These are phyloP conservation scores for Ordospora pajunii DNA, from an alignment of 371 early-diverging fungal genomes.

Conservation along the genomic window DNA sequence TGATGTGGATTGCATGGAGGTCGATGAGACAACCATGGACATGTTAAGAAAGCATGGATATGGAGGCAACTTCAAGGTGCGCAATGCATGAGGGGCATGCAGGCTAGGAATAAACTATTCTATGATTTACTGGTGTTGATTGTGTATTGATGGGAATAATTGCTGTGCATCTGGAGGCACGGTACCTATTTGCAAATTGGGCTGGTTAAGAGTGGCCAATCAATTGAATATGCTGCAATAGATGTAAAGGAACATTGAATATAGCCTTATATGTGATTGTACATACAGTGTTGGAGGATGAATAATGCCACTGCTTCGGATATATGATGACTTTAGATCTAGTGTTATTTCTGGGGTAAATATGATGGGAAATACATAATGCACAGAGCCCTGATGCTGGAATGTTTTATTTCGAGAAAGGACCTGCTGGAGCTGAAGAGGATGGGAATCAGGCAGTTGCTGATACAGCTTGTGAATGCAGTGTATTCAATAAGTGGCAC, in stretches of 20 bases:
- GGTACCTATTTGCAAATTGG: no score
- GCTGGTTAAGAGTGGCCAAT: no score
- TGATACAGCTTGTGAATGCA: conserved; percentile 52
- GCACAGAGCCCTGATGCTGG: background rate
- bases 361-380: background rate
- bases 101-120: conserved; percentile 1
- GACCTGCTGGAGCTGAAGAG: conserved; percentile 43
- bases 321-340: no score
- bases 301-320: no score
- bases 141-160: no score
- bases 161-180: no score
- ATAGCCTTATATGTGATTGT: no score
- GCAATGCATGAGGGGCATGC: background rate
- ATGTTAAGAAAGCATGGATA: conserved; percentile 59
- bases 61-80: conserved; percentile 50
- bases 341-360: background rate
- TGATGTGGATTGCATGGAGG: conserved; percentile 77
- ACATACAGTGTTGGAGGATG: no score
- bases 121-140: background rate
- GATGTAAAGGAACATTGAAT: no score
- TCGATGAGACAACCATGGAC: conserved; percentile 76
- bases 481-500: conserved; percentile 60
- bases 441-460: conserved; percentile 35
- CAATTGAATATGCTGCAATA: no score
- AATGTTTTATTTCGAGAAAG: conserved; percentile 19